Percentiles rank a stretch among this genome's conserved stretches.
These are phyloP conservation scores for Boletus huronensis DNA, from an alignment of 768 basidiomycete genomes.

Conservation along the genomic window DNA sequence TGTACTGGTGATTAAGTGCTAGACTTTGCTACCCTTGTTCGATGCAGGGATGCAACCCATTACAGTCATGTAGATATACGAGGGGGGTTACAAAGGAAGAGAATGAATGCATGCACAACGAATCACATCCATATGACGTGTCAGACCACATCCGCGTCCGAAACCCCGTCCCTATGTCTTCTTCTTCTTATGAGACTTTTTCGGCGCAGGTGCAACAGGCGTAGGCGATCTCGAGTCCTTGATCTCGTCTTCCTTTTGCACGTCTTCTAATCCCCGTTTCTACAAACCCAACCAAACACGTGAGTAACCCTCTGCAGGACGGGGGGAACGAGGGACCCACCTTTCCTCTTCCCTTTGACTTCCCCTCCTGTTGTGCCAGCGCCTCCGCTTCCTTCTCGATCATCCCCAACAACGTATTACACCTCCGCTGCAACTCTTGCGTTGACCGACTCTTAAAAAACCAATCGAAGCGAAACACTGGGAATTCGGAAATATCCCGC, in stretches of 20 bases:
- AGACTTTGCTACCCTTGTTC: background rate
- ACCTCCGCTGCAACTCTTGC: constrained; percentile 83
- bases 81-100: background rate
- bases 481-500: constrained; percentile 94
- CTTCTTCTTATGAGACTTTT: constrained; percentile 66
- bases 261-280: constrained; percentile 75
- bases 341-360: constrained; percentile 65
- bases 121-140: background rate
- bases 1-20: too few relatives aligned
- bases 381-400: constrained; percentile 86
- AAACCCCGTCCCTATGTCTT: constrained; percentile 44
- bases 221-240: constrained; percentile 62
- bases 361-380: constrained; percentile 64
- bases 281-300: constrained; percentile 21
- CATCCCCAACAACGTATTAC: constrained; percentile 83
- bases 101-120: background rate
- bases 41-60: background rate
- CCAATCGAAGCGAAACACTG: constrained; percentile 97
- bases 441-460: constrained; percentile 94
- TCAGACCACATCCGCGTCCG: background rate
- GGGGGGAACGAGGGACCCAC: constrained; percentile 33
- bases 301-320: background rate
- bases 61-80: background rate
- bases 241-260: constrained; percentile 44
- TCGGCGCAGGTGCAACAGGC: constrained; percentile 50